Conservation (phyloP, 192 early-diverging fungal genomes). For the Hyaloraphidium curvatum region DNA sequence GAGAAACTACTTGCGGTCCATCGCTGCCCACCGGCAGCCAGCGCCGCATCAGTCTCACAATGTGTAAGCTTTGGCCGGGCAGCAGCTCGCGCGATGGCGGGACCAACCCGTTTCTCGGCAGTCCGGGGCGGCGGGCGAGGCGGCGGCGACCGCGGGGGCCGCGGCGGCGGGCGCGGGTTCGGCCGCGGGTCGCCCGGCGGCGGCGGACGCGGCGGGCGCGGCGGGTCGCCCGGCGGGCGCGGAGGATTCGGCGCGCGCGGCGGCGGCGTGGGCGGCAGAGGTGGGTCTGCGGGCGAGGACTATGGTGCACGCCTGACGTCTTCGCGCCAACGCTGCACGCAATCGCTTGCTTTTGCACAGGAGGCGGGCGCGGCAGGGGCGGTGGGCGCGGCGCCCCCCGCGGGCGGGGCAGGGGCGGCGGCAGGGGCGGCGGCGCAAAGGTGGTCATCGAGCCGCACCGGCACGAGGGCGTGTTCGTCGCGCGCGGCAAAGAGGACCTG, state of each 20-base stretch:
- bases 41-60: no score
- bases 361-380: slow-evolving; percentile 12
- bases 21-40: no score
- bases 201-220: neutral
- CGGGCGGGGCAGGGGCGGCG: slow-evolving; percentile 14
- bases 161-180: no score
- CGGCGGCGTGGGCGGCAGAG: neutral
- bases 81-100: no score
- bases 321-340: no score
- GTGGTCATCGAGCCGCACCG: slow-evolving; percentile 94
- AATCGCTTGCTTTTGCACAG: no score
- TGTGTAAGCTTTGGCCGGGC: no score
- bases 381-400: slow-evolving; percentile 11
- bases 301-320: neutral
- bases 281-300: neutral
- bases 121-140: no score
- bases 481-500: slow-evolving; percentile 96
- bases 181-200: neutral
- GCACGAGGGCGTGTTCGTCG: slow-evolving; percentile 89
- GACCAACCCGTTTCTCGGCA: no score
- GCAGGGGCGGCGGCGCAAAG: slow-evolving; percentile 48
- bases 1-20: no score
- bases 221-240: neutral
- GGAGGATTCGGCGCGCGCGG: slow-evolving; percentile 2
- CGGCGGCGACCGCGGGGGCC: no score